These are phyloP conservation scores for Colletotrichum agaves DNA, from an alignment of 2,329 filamentous ascomycete species.

Conservation along the genomic window DNA sequence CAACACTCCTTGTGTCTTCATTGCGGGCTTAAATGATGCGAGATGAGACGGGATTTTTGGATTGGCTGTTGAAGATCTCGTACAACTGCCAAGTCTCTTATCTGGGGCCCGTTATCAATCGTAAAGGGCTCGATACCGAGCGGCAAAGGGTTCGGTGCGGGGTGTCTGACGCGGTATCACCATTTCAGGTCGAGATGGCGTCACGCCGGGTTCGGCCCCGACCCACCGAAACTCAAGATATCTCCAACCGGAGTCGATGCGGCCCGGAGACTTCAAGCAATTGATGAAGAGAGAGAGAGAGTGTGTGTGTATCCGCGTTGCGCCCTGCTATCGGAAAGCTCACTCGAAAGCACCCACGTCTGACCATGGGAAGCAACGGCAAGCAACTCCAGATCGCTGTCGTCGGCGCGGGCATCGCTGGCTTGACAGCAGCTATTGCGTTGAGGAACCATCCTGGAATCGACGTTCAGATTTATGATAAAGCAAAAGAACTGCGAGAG, in stretches of 20 bases:
- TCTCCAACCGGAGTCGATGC: slow-evolving; percentile 16
- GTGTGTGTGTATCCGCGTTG: neutral
- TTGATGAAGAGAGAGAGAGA: slow-evolving; percentile 29
- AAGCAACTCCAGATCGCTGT: slow-evolving; percentile 54
- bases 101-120: neutral
- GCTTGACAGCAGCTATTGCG: slow-evolving; percentile 59
- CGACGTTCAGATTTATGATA: slow-evolving; percentile 61
- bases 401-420: slow-evolving; percentile 62
- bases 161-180: slow-evolving; percentile 27
- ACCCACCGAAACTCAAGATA: slow-evolving; percentile 22
- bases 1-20: slow-evolving; percentile 12
- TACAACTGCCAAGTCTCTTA: slow-evolving; percentile 6
- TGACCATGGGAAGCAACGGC: neutral
- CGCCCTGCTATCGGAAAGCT: neutral
- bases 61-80: slow-evolving; percentile 18
- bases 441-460: slow-evolving; percentile 53
- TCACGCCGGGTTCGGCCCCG: slow-evolving; percentile 37
- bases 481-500: slow-evolving; percentile 56
- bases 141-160: slow-evolving; percentile 11
- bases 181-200: slow-evolving; percentile 30
- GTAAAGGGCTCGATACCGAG: neutral
- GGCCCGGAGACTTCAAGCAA: neutral
- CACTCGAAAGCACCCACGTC: too few species aligned
- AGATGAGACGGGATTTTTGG: neutral
- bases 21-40: slow-evolving; percentile 26